Conservation (phyloP, 805 yeast genomes). For the Candida maltosa region DNA sequence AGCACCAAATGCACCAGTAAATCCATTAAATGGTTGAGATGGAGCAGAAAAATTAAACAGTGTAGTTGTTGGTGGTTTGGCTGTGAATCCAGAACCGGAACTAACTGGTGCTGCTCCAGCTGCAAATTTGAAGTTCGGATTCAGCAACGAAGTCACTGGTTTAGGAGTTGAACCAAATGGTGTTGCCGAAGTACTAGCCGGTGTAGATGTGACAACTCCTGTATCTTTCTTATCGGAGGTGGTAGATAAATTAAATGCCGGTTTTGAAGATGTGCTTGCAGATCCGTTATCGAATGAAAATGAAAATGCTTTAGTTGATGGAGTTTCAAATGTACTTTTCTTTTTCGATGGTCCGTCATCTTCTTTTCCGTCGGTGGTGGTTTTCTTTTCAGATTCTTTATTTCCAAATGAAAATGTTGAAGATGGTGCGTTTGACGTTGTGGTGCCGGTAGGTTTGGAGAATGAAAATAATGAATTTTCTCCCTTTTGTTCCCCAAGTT, state of each 20-base stretch:
- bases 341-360: background rate
- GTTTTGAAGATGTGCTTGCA: no score
- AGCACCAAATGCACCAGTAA: constrained; percentile 8
- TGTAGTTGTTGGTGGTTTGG: constrained; percentile 2
- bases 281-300: background rate
- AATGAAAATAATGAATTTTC: background rate
- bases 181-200: background rate
- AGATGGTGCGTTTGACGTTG: background rate
- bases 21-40: constrained; percentile 1
- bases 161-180: background rate
- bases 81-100: background rate
- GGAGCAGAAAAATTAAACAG: background rate
- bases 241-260: no score
- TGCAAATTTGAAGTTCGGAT: constrained; percentile 10
- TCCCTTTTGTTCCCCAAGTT: background rate
- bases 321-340: no score
- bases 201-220: no score
- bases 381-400: constrained; percentile 1
- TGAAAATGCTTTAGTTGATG: no score
- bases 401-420: constrained; percentile 9
- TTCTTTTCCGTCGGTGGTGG: background rate
- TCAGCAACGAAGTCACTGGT: background rate
- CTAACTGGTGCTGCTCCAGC: constrained; percentile 7
- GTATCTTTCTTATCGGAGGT: no score
- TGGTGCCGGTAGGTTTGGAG: background rate